Base-by-base conservation (phyloP, 768 basidiomycete species). In the Boletus sp. region DNA sequence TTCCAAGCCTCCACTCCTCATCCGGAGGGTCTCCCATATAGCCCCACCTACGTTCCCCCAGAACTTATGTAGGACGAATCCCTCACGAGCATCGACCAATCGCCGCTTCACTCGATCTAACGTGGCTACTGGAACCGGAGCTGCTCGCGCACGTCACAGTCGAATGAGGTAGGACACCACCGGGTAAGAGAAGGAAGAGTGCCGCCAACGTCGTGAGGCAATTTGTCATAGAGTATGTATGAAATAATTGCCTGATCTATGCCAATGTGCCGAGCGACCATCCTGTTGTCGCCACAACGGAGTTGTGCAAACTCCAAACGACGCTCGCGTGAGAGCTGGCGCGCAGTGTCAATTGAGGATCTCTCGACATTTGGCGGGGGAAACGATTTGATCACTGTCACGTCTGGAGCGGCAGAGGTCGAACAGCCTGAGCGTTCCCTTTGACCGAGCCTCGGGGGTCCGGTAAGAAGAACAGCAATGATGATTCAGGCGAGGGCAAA, bases 1-100 rank as follows among this genome's bases (percentile, higher is more conserved):
- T 41, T 85, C 85, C 53, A 89, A 69, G 19, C 88, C 88, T 58
- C 85, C 81, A 19, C 86, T 88, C 1, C 83, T 88, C 88, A 91
- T 90, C 61, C 75, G 78, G 33, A 87, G 77, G 4, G 86, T 85
- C 71, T 91, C 88, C 44, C 71, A 67, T 15, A 91, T 74, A 5
- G 77, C 82, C 40, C 77, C 75, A 5, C 79, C 59, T 7, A 78
- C 62, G 61, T 82, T 82, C 21, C 69, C 68, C 82, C 85, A 85
- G 30, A 79, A 70, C 77, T 48, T 41, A 73, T 58, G 34, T 71
- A 75, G 13, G 55, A 68, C 33, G 69, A 77, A 61, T 56, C 61
- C 73, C 19, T 56, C 67, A n/a, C 73, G 75, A n/a, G 68, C 72
- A 34, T 72, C 74, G 27, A 74, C 71, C 47, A 90, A 65, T 46